These are phyloP conservation scores for Candida insectorum DNA, from an alignment of 805 yeast species.

Conservation along the genomic window DNA sequence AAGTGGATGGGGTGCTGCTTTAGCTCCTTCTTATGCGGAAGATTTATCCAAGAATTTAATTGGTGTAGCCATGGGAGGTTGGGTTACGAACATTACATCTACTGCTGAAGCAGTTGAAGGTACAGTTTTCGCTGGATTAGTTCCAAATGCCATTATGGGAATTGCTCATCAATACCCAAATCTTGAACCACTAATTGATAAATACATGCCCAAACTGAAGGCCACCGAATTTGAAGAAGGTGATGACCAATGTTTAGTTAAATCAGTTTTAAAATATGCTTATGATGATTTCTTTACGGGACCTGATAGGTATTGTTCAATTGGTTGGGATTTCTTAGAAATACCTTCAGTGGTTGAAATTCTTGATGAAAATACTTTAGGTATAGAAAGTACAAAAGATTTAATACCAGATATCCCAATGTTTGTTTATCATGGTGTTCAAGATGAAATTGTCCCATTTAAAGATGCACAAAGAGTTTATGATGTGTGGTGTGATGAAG, in stretches of 20 bases:
- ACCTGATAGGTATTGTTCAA: conserved; percentile 3
- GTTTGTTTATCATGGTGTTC: conserved; percentile 20
- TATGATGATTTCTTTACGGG: conserved; percentile 8
- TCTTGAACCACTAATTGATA: too few species aligned
- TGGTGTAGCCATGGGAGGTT: conserved; percentile 32
- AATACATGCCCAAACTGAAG: too few species aligned
- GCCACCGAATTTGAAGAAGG: conserved; percentile 1
- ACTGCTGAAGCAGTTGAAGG: conserved; percentile 23
- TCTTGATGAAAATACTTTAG: conserved; percentile 21
- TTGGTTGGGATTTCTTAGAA: conserved; percentile 14
- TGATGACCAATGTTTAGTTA: conserved; percentile 5
- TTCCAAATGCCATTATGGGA: conserved; percentile 24
- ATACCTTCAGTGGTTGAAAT: conserved; percentile 11
- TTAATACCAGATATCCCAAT: conserved; percentile 22
- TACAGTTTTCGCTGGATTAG: conserved; percentile 23
- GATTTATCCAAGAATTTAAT: conserved; percentile 17
- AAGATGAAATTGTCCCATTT: conserved; percentile 23
- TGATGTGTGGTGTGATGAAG: conserved; percentile 25
- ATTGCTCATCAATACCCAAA: conserved; percentile 25
- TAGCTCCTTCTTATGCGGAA: conserved; percentile 31
- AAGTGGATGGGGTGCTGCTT: conserved; percentile 29
- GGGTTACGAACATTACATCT: conserved; percentile 25
- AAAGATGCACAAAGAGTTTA: conserved; percentile 19
- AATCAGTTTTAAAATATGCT: conserved; percentile 9
- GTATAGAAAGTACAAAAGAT: conserved; percentile 9